Percentiles rank a stretch among this genome's conserved stretches.
phyloP scores from a whole-genome alignment of 495 filamentous ascomycete genomes.

The Cudoniella acicularis region DNA sequence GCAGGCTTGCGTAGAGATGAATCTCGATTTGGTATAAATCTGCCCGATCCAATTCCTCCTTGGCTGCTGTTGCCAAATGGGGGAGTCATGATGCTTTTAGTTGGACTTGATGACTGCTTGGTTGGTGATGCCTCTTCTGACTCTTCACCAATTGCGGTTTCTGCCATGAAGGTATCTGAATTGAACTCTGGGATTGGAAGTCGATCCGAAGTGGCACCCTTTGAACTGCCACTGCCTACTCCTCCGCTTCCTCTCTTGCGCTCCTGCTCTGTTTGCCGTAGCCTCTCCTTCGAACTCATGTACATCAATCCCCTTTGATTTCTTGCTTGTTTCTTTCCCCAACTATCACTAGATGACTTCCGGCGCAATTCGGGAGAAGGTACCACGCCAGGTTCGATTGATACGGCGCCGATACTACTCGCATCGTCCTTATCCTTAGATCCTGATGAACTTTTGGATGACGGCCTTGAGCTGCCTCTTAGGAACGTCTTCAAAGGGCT shows the following conservation, averaged over 20 bases:
- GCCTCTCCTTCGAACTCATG: constrained; percentile 55
- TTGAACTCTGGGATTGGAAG: constrained; percentile 20
- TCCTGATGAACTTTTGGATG: constrained; percentile 46
- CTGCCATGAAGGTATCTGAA: constrained; percentile 44
- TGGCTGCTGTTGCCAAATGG: constrained; percentile 29
- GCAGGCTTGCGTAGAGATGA: constrained; percentile 64
- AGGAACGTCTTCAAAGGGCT: constrained; percentile 37
- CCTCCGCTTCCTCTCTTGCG: constrained; percentile 43
- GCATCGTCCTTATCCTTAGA: constrained; percentile 45
- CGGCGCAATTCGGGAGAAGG: constrained; percentile 37
- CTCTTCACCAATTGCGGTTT: constrained; percentile 51
- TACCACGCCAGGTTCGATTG: constrained; percentile 49
- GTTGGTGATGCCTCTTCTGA: constrained; percentile 25
- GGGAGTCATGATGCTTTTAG: constrained; percentile 28
- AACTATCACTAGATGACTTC: constrained; percentile 48
- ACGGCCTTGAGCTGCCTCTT: constrained; percentile 42
- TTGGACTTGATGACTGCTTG: constrained; percentile 6
- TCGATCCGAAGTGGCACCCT: constrained; percentile 28
- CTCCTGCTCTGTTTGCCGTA: constrained; percentile 50
- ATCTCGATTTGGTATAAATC: constrained; percentile 61
- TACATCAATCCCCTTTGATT: constrained; percentile 52
- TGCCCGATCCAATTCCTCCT: constrained; percentile 41
- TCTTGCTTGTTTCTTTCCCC: constrained; percentile 48
- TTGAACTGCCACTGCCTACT: constrained; percentile 17
- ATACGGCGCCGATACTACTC: constrained; percentile 57